These are phyloP conservation scores for Phragmites australis DNA, from an alignment of 176 grass and related monocot genomes.

Conservation along the genomic window DNA sequence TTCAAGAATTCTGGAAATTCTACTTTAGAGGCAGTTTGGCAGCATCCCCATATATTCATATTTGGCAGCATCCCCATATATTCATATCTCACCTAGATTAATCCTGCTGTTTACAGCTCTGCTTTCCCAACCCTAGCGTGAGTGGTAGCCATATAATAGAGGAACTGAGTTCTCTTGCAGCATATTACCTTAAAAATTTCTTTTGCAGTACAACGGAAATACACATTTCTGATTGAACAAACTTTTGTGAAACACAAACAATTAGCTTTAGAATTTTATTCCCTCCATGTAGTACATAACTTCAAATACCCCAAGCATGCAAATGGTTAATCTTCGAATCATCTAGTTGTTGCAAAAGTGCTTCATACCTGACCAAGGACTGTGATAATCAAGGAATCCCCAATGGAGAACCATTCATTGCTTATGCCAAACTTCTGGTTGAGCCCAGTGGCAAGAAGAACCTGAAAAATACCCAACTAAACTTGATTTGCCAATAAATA, in stretches of 20 bases:
- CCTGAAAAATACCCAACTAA: conserved; percentile 48
- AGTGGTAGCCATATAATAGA: not conserved
- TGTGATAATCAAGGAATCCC: conserved; percentile 94
- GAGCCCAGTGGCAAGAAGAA: conserved; percentile 84
- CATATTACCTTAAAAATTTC: not conserved
- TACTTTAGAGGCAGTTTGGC: no score
- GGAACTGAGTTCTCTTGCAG: not conserved
- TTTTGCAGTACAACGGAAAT: not conserved
- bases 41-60: no score
- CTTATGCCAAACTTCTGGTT: conserved; percentile 76
- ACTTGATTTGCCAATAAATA: conserved; percentile 29
- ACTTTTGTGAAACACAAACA: not conserved
- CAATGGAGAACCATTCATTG: conserved; percentile 95
- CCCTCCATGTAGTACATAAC: not conserved
- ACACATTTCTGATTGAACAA: not conserved
- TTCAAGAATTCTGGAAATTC: no score
- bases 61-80: not conserved
- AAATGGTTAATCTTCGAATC: not conserved
- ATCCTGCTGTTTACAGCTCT: not conserved
- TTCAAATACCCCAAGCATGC: not conserved
- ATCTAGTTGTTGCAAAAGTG: conserved; percentile 1
- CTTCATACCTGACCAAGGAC: conserved; percentile 80
- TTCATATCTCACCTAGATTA: not conserved
- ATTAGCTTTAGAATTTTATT: not conserved
- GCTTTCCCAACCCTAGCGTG: not conserved